These are phyloP conservation scores for Umbelopsis isabellina DNA, from an alignment of 192 early-diverging fungal genomes.

Conservation along the genomic window DNA sequence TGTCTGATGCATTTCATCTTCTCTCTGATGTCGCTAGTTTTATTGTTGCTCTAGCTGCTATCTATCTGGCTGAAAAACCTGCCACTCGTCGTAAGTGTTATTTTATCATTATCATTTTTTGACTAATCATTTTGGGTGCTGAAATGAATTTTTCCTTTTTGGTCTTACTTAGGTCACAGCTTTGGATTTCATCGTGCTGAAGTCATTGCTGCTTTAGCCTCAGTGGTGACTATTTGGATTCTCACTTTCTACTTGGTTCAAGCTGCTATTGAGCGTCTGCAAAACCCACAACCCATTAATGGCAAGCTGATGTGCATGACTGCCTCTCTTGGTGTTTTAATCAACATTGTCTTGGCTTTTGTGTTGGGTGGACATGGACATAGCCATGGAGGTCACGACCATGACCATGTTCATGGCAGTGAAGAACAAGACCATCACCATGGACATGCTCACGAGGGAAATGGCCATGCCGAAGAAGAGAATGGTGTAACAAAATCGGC, in stretches of 20 bases:
- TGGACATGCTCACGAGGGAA: conserved; percentile 42
- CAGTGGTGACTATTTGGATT: conserved; percentile 81
- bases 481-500: conserved; percentile 21
- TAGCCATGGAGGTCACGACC: conserved; percentile 50
- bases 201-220: conserved; percentile 76
- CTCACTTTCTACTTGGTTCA: conserved; percentile 67
- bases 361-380: conserved; percentile 58
- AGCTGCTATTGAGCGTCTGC: conserved; percentile 72
- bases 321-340: conserved; percentile 71
- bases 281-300: conserved; percentile 63
- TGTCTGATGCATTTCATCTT: conserved; percentile 78
- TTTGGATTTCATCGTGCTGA: conserved; percentile 82
- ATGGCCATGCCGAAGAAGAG: conserved; percentile 28
- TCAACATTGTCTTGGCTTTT: conserved; percentile 69
- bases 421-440: conserved; percentile 38
- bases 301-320: conserved; percentile 72
- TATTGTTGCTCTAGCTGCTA: conserved; percentile 66
- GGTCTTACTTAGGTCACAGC: conserved; percentile 49
- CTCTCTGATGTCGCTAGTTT: conserved; percentile 76
- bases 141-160: conserved; percentile 1
- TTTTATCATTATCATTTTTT: neutral
- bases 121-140: neutral
- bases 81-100: conserved; percentile 63
- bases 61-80: conserved; percentile 63
- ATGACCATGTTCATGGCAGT: conserved; percentile 36